A percentile compares a stretch with the other conserved stretches of the same genome.
Conservation (phyloP, 176 grass and related monocot genomes). For the Oryza glumipatula region DNA sequence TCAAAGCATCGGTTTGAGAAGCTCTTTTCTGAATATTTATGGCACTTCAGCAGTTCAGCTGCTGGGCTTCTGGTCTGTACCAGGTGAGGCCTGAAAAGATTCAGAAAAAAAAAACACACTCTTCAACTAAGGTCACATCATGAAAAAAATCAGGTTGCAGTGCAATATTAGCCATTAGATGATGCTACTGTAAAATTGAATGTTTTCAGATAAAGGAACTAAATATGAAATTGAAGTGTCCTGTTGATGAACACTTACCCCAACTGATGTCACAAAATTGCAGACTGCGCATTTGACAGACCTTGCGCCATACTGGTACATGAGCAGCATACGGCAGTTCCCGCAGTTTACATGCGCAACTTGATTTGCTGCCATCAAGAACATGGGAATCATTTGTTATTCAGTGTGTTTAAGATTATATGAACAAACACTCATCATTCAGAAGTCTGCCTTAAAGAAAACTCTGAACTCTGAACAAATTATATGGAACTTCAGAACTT, state of each 20-base stretch:
- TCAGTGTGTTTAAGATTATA: conserved; percentile 3
- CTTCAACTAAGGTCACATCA: background rate
- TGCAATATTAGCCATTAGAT: background rate
- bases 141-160: background rate
- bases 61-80: conserved; percentile 76
- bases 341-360: conserved; percentile 91
- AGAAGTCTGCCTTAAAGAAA: conserved; percentile 14
- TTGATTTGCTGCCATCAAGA: conserved; percentile 73
- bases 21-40: conserved; percentile 36
- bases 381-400: conserved; percentile 30
- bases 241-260: conserved; percentile 50
- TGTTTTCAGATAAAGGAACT: background rate
- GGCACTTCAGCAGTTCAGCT: conserved; percentile 65
- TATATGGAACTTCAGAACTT: background rate
- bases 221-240: background rate
- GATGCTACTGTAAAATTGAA: conserved; percentile 7
- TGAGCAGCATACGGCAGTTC: conserved; percentile 96
- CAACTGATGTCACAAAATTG: conserved; percentile 87
- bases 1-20: conserved; percentile 42
- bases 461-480: conserved; percentile 22
- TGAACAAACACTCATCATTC: conserved; percentile 25
- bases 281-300: conserved; percentile 96
- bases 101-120: background rate
- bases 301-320: conserved; percentile 97
- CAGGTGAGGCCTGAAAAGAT: conserved; percentile 61